Base-by-base conservation (phyloP, 169 alveolate genomes). In the Hepatocystis sp. region DNA sequence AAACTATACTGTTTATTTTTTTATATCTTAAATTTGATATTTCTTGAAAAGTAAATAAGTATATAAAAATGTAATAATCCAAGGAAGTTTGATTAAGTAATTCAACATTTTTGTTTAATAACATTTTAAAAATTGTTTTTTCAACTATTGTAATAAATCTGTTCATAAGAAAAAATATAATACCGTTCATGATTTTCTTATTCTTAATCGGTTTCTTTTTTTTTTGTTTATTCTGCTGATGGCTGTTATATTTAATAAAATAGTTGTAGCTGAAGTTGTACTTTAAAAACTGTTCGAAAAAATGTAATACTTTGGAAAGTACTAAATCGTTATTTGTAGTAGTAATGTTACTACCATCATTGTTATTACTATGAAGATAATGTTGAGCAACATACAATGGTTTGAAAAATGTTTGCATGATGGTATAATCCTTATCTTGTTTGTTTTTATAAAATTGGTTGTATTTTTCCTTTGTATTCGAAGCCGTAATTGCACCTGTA, bases 221-320 rank as follows among this genome's bases (percentile, higher is more conserved):
- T 27, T 44, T 60, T 44, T 13, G n/a, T 60, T 23, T 28, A 8
- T 39, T 2, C 15, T 76, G 53, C 34, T 34, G 0, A 28, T 23
- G 8, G n/a, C 25, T 1, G 15, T 42, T 40, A 4, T 25, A 11
- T 66, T 66, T 19, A 0, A 23, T 42, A 36, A 61, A 81, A 53
- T 47, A 63, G 5, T 21, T n/a, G 67, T 61, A 81, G 46, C 89
- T 81, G 32, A 81, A 13, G 39, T 81, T 61, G 40, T 53, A 63
- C 44, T 81, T 60, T 11, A 81, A 65, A 51, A 60, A 81, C 4
- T 32, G 32, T 47, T 71, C 86, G 42, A 56, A 71, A n/a, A 71
- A 47, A 11, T 36, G 28, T 47, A 42, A 5, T 46, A 42, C 40
- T 34, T 58, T 71, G 34, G 58, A 28, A 10, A 71, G 23, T 42